Evolutionary conservation across 2,329 filamentous ascomycete genomes (phyloP).

Genomic region (Phaeosphaeria sp.): DNA sequence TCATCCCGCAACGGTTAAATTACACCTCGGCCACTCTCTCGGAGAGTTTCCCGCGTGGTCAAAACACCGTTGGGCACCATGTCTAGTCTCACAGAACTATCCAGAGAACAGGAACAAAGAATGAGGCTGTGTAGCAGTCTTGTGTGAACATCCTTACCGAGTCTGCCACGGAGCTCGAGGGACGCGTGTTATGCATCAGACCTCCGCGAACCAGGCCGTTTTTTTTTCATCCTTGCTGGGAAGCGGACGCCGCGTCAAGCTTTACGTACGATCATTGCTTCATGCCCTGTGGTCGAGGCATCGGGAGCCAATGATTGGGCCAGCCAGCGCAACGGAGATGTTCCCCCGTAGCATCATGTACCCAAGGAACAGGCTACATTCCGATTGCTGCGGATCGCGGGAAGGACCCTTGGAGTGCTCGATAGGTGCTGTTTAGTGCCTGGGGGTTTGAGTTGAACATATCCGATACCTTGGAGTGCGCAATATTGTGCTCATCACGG

Average conservation of each 20-base stretch:
- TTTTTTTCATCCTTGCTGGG: background rate
- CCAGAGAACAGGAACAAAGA: background rate
- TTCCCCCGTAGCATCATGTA: background rate
- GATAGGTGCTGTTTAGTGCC: background rate
- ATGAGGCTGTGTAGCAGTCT: background rate
- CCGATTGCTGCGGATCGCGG: background rate
- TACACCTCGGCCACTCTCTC: conserved; percentile 7
- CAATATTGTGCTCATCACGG: background rate
- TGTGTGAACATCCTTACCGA: background rate
- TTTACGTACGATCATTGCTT: background rate
- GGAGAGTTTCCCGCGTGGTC: background rate
- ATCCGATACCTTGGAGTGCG: background rate
- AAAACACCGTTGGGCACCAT: background rate
- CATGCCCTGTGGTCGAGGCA: background rate
- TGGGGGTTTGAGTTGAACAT: background rate
- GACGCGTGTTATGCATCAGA: background rate
- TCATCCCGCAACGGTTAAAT: conserved; percentile 5
- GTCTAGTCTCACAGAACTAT: background rate
- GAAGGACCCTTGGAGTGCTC: background rate
- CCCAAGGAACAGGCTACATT: background rate
- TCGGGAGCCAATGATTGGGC: background rate
- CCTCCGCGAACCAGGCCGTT: background rate
- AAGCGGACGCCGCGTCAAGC: background rate
- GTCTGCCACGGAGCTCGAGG: background rate
- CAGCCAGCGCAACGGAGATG: background rate